Evolutionary conservation across 352 stramenopile species (phyloP).

Genomic region (Phytopythium cucurbitacearum): DNA sequence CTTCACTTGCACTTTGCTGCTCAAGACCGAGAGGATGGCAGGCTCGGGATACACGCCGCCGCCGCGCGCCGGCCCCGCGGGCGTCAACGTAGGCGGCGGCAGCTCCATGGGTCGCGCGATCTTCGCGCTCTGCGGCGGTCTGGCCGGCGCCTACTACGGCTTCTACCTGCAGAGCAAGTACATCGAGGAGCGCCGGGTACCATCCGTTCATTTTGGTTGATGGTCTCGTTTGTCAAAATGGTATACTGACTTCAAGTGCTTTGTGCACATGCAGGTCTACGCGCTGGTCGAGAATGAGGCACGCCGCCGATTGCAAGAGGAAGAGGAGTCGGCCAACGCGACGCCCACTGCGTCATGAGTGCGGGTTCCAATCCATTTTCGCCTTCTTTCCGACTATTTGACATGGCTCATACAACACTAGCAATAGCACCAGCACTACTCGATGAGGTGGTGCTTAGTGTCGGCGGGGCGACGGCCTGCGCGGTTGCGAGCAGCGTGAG

Average conservation of each 20-base stretch:
- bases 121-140: conserved; percentile 62
- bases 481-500: conserved; percentile 40
- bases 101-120: conserved; percentile 63
- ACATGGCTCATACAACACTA: neutral
- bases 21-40: too few species aligned
- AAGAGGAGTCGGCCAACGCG: conserved; percentile 15
- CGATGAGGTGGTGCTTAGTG: neutral
- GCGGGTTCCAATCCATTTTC: neutral
- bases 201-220: conserved; percentile 1
- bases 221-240: neutral
- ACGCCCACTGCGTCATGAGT: too few species aligned
- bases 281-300: conserved; percentile 60
- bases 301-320: conserved; percentile 50
- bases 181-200: conserved; percentile 71
- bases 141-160: conserved; percentile 69
- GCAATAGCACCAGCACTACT: neutral
- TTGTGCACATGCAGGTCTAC: conserved; percentile 27
- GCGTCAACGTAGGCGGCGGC: conserved; percentile 69
- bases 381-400: neutral
- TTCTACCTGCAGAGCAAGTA: conserved; percentile 86
- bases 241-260: neutral
- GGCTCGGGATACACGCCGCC: conserved; percentile 9
- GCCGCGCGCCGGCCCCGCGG: conserved; percentile 13
- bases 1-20: too few species aligned
- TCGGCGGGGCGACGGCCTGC: conserved; percentile 1